Conservation (phyloP, 192 early-diverging fungal species). For the Backusella morwellensis region DNA sequence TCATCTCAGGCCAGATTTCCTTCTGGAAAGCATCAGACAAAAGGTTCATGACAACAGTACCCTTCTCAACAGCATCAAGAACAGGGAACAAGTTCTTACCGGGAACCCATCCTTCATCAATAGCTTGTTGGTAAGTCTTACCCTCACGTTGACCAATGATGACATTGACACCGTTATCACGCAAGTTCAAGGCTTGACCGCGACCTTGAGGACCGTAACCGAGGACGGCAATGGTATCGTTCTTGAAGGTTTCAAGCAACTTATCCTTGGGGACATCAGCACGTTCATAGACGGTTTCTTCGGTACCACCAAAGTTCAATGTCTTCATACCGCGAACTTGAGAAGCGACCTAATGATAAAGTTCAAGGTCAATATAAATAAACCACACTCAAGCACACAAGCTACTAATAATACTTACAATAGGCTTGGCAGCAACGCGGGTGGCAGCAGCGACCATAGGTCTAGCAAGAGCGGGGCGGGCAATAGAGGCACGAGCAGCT, state of each 20-base stretch:
- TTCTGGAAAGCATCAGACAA: constrained; percentile 96
- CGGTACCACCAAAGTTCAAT: constrained; percentile 90
- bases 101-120: constrained; percentile 93
- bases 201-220: constrained; percentile 97
- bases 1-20: constrained; percentile 84
- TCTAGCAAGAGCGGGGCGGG: constrained; percentile 26
- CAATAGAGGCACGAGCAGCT: constrained; percentile 26
- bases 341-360: constrained; percentile 65
- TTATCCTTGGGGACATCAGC: constrained; percentile 92
- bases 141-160: constrained; percentile 92
- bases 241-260: constrained; percentile 87
- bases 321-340: constrained; percentile 91
- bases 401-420: constrained; percentile 1
- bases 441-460: constrained; percentile 22
- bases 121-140: constrained; percentile 87
- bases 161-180: constrained; percentile 96
- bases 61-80: constrained; percentile 87
- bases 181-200: constrained; percentile 93
- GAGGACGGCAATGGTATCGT: constrained; percentile 90
- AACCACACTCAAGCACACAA: constrained; percentile 84
- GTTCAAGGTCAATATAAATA: constrained; percentile 68
- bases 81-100: constrained; percentile 95
- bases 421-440: constrained; percentile 26
- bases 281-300: constrained; percentile 93
- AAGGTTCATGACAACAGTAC: constrained; percentile 90